Conservation (phyloP, 2,329 filamentous ascomycete species). For the Incumbomyces lentus region DNA sequence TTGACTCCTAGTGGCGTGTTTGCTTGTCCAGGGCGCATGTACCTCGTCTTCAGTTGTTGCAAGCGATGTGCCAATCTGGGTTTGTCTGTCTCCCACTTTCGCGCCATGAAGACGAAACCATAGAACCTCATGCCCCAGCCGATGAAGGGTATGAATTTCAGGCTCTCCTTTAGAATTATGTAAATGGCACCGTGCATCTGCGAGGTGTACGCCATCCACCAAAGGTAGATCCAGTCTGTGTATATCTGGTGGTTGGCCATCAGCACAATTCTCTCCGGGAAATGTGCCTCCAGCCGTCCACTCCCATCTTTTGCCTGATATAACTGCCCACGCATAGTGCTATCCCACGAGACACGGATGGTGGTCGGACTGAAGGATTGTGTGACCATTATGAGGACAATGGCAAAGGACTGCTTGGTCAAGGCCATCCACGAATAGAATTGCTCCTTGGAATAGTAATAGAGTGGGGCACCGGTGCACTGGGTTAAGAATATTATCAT, state of each 20-base stretch:
- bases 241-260: conserved; percentile 59
- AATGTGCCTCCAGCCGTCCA: conserved; percentile 41
- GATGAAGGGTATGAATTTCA: conserved; percentile 52
- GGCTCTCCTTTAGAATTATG: conserved; percentile 56
- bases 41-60: conserved; percentile 42
- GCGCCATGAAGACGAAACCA: conserved; percentile 55
- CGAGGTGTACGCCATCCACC: conserved; percentile 58
- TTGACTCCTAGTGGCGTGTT: conserved; percentile 29
- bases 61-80: conserved; percentile 48
- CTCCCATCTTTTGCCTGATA: conserved; percentile 46
- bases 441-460: conserved; percentile 49
- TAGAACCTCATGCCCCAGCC: conserved; percentile 56
- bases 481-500: conserved; percentile 44
- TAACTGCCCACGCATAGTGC: conserved; percentile 49
- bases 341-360: conserved; percentile 53
- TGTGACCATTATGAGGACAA: conserved; percentile 52
- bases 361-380: conserved; percentile 54
- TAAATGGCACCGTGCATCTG: conserved; percentile 56
- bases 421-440: conserved; percentile 57
- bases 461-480: conserved; percentile 50
- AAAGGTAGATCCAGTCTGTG: conserved; percentile 60
- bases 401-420: conserved; percentile 54
- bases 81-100: conserved; percentile 54
- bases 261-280: conserved; percentile 51
- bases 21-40: conserved; percentile 39